A percentile compares a stretch with the other conserved stretches of the same genome.
phyloP scores from a whole-genome alignment of 331 rosid genomes.

The Quercus tomentella region DNA sequence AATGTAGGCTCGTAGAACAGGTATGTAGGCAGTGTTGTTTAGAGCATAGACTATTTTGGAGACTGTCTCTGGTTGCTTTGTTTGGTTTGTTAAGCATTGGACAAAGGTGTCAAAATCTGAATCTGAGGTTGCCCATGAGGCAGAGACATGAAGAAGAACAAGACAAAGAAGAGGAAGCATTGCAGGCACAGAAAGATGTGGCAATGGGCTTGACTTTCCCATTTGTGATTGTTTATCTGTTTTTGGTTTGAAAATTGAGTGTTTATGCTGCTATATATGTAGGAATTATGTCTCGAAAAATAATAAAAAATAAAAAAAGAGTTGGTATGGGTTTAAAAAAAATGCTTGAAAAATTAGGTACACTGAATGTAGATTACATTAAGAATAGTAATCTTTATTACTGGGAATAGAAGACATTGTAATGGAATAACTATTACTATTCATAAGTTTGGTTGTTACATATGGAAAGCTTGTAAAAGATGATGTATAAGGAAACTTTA shows the following conservation, averaged over 20 bases:
- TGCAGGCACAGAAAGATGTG: background rate
- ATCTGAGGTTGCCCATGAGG: background rate
- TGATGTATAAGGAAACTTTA: too few relatives aligned
- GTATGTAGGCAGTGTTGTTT: background rate
- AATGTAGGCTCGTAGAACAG: background rate
- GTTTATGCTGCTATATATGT: too few relatives aligned
- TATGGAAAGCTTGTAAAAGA: too few relatives aligned
- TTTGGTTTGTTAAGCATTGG: background rate
- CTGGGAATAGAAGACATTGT: too few relatives aligned
- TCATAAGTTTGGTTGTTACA: too few relatives aligned
- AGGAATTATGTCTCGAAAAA: too few relatives aligned
- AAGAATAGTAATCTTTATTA: too few relatives aligned
- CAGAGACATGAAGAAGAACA: background rate
- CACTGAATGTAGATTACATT: too few relatives aligned
- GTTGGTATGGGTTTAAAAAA: too few relatives aligned
- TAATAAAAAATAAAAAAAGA: too few relatives aligned
- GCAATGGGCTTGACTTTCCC: background rate
- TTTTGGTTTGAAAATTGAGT: background rate
- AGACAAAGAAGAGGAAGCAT: background rate
- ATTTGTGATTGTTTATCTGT: background rate
- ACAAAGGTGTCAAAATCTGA: background rate
- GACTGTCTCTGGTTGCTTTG: background rate
- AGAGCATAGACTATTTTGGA: background rate
- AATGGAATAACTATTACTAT: too few relatives aligned
- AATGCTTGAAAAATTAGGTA: too few relatives aligned